Evolutionary conservation across 1,139 yeast genomes (phyloP).

Genomic region (Suhomyces terraborum): DNA sequence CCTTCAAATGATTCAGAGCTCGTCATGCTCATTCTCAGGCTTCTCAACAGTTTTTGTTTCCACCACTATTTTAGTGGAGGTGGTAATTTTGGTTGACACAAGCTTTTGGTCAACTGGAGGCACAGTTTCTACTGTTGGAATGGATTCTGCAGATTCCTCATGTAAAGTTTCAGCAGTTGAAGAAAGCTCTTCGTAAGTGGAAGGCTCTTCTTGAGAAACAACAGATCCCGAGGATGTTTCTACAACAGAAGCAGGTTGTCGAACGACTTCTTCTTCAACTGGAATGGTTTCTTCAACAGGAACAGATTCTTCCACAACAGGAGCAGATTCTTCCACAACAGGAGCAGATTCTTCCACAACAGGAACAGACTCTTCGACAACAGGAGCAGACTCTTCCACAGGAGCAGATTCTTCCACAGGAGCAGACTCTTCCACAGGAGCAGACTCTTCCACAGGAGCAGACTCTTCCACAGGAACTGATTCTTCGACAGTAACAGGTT

Average conservation of each 20-base stretch:
- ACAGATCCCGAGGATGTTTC: neutral
- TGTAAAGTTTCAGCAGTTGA: neutral
- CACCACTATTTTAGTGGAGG: neutral
- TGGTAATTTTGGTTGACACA: neutral
- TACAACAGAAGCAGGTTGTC: neutral
- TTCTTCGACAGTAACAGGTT: neutral
- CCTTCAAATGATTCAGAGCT: slow-evolving; percentile 17
- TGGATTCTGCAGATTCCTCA: neutral
- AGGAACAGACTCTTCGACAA: neutral
- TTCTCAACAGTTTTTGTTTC: slow-evolving; percentile 1
- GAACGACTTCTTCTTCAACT: neutral
- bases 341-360: neutral
- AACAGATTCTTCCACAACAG: neutral
- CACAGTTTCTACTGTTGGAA: neutral
- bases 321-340: neutral
- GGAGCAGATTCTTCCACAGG: neutral
- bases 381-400: neutral
- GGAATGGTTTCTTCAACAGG: neutral
- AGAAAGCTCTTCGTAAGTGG: no score
- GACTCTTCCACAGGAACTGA: neutral
- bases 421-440: neutral
- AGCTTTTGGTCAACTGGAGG: neutral
- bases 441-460: neutral
- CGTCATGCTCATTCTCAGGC: slow-evolving; percentile 22
- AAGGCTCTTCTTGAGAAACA: no score